Evolutionary conservation across 164 flowering plant genomes (phyloP), one percentile per base, ranked within the genome.

Genomic region (Sextonia rubra): DNA sequence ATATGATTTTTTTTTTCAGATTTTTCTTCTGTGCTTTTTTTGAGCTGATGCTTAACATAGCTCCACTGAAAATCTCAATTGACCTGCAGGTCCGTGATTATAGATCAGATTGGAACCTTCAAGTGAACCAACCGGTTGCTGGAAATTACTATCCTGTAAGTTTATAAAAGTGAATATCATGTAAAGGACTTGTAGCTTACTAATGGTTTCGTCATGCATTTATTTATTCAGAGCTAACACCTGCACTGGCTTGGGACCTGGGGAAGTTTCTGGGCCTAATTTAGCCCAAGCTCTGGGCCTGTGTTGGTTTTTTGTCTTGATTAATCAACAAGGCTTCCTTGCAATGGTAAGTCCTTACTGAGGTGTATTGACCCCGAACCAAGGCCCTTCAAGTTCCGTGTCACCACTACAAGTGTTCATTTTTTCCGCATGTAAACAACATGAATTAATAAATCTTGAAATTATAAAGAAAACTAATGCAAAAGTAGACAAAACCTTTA

Each of bases 81-180:
- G 22, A 69, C 71, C 58, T 80, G 79, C 95, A 94, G 99, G 80
- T 92, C 80, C 94, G 92, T 49, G 94, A 92, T 80, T 84, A 86
- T 75, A 87, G 99, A 82, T 68, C 80, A 56, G 99, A 94, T 71
- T 94, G 99, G 99, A 80, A 92, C 71, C 80, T 91, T 71, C 77
- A 91, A 85, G 91, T 90, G 71, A 83, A 89, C 81, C 91, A 94
- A 83, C 97, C 90, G 29, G 72, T 87, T 80, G 91, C 99, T 68
- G 99, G 97, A 83, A 94, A 94, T 78, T 94, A 92, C 80, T 94
- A 92, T 74, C 99, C 97, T 6, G 99, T 92, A 87, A 70, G 97
- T 86, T 69, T 30, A 18, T 52, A 17, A 2, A 15, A 52, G 58
- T 14, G 58, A 52, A 52, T 3, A 52, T 4, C 14, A 52, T 52